phyloP scores from a whole-genome alignment of 1,139 yeast genomes.

The Blastobotrys serpentis region DNA sequence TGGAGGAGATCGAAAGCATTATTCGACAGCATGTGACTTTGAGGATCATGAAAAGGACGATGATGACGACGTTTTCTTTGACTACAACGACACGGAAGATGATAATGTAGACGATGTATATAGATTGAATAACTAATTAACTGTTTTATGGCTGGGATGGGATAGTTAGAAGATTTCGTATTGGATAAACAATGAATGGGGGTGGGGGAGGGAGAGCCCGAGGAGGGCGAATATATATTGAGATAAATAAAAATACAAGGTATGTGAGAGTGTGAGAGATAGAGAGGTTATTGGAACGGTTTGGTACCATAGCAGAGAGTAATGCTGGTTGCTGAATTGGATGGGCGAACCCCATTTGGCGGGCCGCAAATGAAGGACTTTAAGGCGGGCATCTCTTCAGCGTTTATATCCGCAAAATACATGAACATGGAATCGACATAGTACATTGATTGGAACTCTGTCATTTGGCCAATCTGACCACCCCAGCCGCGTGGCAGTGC shows the following conservation, averaged over 20 bases:
- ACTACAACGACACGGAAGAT: slow-evolving; percentile 6
- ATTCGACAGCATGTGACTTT: slow-evolving; percentile 24
- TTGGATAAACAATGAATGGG: no score
- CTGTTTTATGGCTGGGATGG: no score
- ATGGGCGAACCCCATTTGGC: background rate
- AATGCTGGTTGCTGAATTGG: slow-evolving; percentile 15
- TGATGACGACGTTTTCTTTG: slow-evolving; percentile 5
- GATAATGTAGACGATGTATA: slow-evolving; percentile 5
- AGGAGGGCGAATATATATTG: no score
- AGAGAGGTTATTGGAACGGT: slow-evolving; percentile 20
- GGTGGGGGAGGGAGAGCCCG: no score
- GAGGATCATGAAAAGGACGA: background rate
- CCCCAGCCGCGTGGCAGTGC: slow-evolving; percentile 38
- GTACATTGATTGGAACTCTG: slow-evolving; percentile 34
- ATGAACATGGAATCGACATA: slow-evolving; percentile 33
- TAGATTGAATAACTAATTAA: background rate
- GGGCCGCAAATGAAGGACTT: slow-evolving; percentile 10
- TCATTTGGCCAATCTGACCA: slow-evolving; percentile 35
- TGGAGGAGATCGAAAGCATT: slow-evolving; percentile 27
- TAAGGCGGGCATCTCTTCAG: slow-evolving; percentile 26
- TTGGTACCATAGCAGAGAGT: slow-evolving; percentile 29
- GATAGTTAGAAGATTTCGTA: no score
- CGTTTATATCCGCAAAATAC: slow-evolving; percentile 29
- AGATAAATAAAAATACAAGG: background rate
- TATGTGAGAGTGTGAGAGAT: no score